Conservation (phyloP, 345 rosid genomes). For the Sisymbrium altissimum region DNA sequence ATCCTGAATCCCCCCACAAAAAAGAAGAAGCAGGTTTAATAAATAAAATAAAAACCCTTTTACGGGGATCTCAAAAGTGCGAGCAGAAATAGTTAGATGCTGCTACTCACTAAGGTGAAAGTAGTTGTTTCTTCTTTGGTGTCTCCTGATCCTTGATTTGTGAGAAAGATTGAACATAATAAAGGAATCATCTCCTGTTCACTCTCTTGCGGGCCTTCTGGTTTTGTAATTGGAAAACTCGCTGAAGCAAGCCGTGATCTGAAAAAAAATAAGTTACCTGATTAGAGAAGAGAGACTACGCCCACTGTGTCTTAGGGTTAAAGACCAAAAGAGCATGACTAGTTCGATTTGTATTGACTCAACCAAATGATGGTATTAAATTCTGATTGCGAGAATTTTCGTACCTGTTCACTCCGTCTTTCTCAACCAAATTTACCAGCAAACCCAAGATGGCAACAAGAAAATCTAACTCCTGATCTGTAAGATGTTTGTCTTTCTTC, state of each 20-base stretch:
- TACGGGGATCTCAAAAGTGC: neutral
- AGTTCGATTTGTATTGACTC: conserved; percentile 2
- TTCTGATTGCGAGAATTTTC: neutral
- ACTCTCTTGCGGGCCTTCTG: conserved; percentile 50
- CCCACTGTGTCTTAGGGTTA: neutral
- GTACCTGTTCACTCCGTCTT: conserved; percentile 89
- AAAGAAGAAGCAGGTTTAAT: neutral
- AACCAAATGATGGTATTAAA: neutral
- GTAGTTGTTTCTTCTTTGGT: conserved; percentile 54
- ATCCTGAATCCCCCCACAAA: conserved; percentile 36
- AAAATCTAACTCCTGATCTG: conserved; percentile 94
- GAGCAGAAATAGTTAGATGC: conserved; percentile 12
- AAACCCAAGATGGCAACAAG: conserved; percentile 97
- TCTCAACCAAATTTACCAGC: conserved; percentile 96
- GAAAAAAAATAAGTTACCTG: neutral
- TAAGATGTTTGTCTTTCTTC: conserved; percentile 57
- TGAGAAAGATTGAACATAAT: conserved; percentile 84
- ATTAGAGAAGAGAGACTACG: neutral
- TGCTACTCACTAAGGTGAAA: conserved; percentile 62
- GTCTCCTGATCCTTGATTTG: conserved; percentile 74
- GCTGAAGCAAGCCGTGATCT: conserved; percentile 88
- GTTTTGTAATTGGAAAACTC: conserved; percentile 50
- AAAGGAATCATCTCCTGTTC: conserved; percentile 65
- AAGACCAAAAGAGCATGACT: neutral
- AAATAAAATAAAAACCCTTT: neutral